phyloP scores from a whole-genome alignment of 2,329 filamentous ascomycete genomes.

The Beauveria scarabaeidicola region DNA sequence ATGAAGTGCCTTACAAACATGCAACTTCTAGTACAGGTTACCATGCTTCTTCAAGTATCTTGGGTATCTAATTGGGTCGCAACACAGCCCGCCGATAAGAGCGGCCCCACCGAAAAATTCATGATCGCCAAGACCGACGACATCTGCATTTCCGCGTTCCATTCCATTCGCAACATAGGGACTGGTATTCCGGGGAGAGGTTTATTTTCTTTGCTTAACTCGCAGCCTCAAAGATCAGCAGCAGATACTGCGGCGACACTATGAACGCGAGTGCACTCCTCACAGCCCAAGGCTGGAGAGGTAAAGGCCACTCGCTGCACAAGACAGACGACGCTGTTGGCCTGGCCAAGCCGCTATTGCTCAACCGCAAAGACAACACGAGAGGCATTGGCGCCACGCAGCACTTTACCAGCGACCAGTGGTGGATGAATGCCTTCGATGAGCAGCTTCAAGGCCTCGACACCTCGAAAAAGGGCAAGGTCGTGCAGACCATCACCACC shows the following conservation, averaged over 20 bases:
- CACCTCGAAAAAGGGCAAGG: constrained; percentile 46
- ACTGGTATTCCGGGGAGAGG: not conserved
- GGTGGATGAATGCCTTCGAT: constrained; percentile 96
- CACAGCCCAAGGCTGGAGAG: constrained; percentile 81
- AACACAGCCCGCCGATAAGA: constrained; percentile 16
- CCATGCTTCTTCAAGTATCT: not conserved
- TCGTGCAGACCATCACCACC: constrained; percentile 47
- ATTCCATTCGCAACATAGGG: not conserved
- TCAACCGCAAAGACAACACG: constrained; percentile 73
- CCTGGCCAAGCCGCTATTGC: constrained; percentile 72
- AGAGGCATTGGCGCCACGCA: constrained; percentile 73
- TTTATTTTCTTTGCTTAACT: not conserved
- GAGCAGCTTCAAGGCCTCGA: constrained; percentile 77
- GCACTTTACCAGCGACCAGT: constrained; percentile 67
- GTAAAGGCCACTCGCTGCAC: constrained; percentile 80
- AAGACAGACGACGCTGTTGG: constrained; percentile 63
- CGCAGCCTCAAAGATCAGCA: not conserved
- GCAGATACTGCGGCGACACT: not conserved
- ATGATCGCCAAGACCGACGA: not conserved
- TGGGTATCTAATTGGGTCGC: not conserved
- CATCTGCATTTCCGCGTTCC: not conserved
- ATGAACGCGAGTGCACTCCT: constrained; percentile 87
- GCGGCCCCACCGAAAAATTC: constrained; percentile 23
- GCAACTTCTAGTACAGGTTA: constrained; percentile 3
- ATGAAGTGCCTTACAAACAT: not conserved